Conservation (phyloP, 306 rosid genomes). For the Malus domestica region DNA sequence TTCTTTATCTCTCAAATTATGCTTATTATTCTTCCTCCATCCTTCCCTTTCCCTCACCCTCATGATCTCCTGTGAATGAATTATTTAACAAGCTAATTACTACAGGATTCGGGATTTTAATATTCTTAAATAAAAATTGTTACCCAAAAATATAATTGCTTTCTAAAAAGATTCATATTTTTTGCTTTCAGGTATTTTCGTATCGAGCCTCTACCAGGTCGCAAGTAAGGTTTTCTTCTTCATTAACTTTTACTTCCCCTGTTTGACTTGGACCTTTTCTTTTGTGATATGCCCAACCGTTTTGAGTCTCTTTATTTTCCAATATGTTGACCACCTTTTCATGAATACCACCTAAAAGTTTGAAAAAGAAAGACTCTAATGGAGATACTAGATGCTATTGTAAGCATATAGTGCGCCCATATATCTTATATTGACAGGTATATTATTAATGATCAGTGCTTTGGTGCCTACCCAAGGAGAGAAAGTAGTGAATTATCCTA, state of each 20-base stretch:
- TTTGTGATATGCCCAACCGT: not conserved
- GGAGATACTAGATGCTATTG: slow-evolving; percentile 7
- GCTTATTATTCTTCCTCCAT: not conserved
- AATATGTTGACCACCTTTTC: not conserved
- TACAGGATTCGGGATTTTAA: not conserved
- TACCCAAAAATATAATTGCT: not conserved
- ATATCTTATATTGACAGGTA: slow-evolving; percentile 20
- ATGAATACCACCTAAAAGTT: not conserved
- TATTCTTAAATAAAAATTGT: not conserved
- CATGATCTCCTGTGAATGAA: not conserved
- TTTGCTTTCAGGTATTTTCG: slow-evolving; percentile 69
- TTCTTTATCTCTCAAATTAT: not conserved
- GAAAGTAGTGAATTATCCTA: slow-evolving; percentile 75
- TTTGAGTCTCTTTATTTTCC: slow-evolving; percentile 1
- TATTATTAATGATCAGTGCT: slow-evolving; percentile 56
- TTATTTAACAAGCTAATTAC: not conserved
- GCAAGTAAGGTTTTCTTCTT: slow-evolving; percentile 60
- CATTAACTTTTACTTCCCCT: not conserved
- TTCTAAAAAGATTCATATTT: not conserved
- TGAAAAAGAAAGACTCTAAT: not conserved
- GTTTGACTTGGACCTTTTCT: slow-evolving; percentile 5
- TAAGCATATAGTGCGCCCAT: not conserved
- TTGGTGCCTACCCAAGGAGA: slow-evolving; percentile 83
- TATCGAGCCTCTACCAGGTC: slow-evolving; percentile 77
- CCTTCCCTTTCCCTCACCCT: not conserved